Evolutionary conservation across 345 rosid species (phyloP), one percentile per base, ranked within the genome.

Genomic region (Pistacia integerrima): DNA sequence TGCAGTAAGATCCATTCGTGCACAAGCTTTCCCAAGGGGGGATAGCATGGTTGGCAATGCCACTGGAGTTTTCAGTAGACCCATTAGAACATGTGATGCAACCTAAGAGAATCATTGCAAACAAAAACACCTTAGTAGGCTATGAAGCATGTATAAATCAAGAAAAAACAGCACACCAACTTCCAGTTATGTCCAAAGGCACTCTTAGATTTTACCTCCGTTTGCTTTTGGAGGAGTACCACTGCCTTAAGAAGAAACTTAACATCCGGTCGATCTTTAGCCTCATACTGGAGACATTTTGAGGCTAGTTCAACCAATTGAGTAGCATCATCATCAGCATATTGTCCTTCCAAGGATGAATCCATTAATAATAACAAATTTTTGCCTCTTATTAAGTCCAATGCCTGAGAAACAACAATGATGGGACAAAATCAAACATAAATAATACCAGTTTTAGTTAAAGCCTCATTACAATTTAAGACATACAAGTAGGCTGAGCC

Each of bases 1-100:
- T 3, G 94, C 90, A 2, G 85, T 87, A 54, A 95, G 92, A 82
- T 95, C 98, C 97, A 90, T 91, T 80, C 91, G 88, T 0, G 87
- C 85, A 64, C 90, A 89, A 49, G 92, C 94, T 83, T 89, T 87
- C 69, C 94, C 94, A 71, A 91, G 90, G 0, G 89, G 88, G 3
- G 92, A 86, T 74, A 87, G 84, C 87, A 86, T 78, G n/a, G 89
- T 84, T n/a, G 90, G 92, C 63, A 83, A 78, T 76, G 76, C 83
- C 17, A 66, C 88, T 1, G 88, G 87, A 63, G 86, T 81, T 88
- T 80, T 86, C 13, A 86, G 78, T 74, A 87, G 76, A 44, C 92
- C 90, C 92, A 91, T 87, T 59, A 91, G 85, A 76, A 83, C 80
- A 75, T 81, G 89, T 8, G 94, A 91, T 63, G 88, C 81, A 77